phyloP scores from a whole-genome alignment of 495 filamentous ascomycete genomes.

The Collariella sp. region DNA sequence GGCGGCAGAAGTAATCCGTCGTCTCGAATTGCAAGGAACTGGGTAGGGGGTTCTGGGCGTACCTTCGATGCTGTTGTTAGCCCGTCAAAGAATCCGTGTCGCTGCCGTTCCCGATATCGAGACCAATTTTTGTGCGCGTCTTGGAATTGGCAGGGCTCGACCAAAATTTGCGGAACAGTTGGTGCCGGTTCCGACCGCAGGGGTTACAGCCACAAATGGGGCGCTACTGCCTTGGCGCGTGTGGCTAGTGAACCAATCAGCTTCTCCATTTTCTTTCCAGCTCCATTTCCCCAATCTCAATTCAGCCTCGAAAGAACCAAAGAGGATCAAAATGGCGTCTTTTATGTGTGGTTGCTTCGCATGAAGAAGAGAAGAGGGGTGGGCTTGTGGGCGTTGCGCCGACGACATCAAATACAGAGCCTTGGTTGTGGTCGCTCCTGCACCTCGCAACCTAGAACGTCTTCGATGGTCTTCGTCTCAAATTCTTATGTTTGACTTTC shows the following conservation, averaged over 20 bases:
- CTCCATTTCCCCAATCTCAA: background rate
- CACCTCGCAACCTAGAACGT: too few relatives aligned
- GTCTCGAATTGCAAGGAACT: constrained; percentile 8
- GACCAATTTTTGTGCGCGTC: constrained; percentile 31
- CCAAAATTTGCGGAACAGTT: constrained; percentile 29
- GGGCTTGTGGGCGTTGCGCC: too few relatives aligned
- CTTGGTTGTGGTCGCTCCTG: too few relatives aligned
- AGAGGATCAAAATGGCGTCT: too few relatives aligned
- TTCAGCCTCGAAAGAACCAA: too few relatives aligned
- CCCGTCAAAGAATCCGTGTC: constrained; percentile 33
- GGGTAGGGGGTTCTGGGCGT: constrained; percentile 18
- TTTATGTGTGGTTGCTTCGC: too few relatives aligned
- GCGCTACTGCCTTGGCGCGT: background rate
- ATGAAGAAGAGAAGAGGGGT: too few relatives aligned
- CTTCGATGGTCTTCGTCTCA: too few relatives aligned
- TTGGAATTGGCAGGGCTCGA: constrained; percentile 31
- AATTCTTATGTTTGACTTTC: too few relatives aligned
- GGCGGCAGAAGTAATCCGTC: constrained; percentile 5
- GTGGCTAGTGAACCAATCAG: background rate
- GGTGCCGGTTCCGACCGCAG: constrained; percentile 22
- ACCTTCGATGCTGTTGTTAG: constrained; percentile 29
- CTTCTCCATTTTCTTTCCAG: background rate
- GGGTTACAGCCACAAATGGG: constrained; percentile 16
- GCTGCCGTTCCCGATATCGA: constrained; percentile 29
- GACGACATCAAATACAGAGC: too few relatives aligned